Conservation (phyloP, 805 yeast species). For the Kodamaea leandrae region DNA sequence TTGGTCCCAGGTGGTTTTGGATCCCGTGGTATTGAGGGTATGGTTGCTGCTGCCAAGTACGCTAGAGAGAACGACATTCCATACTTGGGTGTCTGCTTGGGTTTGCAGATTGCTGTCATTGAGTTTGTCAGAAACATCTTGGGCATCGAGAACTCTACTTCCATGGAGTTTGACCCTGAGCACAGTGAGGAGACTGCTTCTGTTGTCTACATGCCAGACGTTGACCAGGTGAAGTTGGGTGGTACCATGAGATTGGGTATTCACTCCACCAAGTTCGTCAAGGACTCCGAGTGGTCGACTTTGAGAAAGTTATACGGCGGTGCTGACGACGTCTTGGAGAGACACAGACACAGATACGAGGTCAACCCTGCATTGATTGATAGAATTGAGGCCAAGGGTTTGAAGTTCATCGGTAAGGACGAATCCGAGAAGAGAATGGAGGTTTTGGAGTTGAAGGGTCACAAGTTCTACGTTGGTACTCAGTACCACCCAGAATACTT, state of each 20-base stretch:
- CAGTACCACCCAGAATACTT: constrained; percentile 98
- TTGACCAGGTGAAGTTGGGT: constrained; percentile 91
- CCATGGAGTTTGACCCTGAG: constrained; percentile 77
- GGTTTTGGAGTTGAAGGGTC: constrained; percentile 78
- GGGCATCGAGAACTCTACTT: constrained; percentile 65
- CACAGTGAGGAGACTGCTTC: constrained; percentile 62
- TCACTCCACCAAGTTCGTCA: constrained; percentile 81
- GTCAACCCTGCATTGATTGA: constrained; percentile 82
- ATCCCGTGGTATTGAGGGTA: constrained; percentile 95
- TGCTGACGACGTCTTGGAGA: constrained; percentile 67
- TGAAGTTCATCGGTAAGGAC: constrained; percentile 90
- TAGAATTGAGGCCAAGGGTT: constrained; percentile 71
- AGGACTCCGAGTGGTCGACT: constrained; percentile 60
- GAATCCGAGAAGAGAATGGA: constrained; percentile 92
- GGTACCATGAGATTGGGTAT: constrained; percentile 99
- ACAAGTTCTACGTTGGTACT: constrained; percentile 90
- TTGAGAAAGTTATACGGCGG: constrained; percentile 80
- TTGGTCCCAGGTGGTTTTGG: constrained; percentile 99
- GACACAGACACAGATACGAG: constrained; percentile 99
- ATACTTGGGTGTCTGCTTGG: constrained; percentile 94
- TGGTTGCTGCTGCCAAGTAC: constrained; percentile 95
- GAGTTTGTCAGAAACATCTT: constrained; percentile 84
- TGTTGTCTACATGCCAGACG: constrained; percentile 98
- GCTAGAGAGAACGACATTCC: constrained; percentile 97
- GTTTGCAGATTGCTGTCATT: constrained; percentile 94